Conservation (phyloP, 1,284 basidiomycete genomes). For the Ganoderma lingzhi region DNA sequence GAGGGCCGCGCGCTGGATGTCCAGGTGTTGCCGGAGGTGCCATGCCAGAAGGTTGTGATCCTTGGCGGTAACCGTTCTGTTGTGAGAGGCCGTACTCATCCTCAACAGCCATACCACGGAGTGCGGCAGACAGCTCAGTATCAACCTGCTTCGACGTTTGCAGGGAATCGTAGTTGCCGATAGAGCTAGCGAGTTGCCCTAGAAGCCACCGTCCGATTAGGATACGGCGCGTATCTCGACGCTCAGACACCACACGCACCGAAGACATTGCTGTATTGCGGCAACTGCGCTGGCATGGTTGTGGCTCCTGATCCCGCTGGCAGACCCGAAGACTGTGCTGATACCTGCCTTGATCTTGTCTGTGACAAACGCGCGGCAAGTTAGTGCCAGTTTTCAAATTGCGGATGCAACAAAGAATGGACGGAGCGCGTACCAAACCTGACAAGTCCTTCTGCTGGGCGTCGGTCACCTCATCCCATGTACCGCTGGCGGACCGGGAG, state of each 20-base stretch:
- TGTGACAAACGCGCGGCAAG: constrained; percentile 38
- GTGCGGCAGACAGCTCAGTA: constrained; percentile 61
- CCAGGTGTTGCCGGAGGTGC: constrained; percentile 19
- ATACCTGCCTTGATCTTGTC: constrained; percentile 58
- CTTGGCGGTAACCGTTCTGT: constrained; percentile 39
- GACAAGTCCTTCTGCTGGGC: constrained; percentile 58
- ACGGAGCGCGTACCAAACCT: constrained; percentile 45
- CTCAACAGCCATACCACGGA: constrained; percentile 75
- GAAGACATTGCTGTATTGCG: constrained; percentile 56
- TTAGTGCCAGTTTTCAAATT: constrained; percentile 39
- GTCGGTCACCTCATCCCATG: constrained; percentile 67
- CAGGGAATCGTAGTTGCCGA: constrained; percentile 49
- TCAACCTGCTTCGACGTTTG: constrained; percentile 52
- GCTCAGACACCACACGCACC: constrained; percentile 35
- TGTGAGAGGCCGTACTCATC: constrained; percentile 55
- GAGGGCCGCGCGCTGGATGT: constrained; percentile 47
- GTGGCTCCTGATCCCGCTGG: constrained; percentile 33
- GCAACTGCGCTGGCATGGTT: constrained; percentile 56
- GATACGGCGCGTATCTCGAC: constrained; percentile 32
- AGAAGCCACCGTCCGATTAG: constrained; percentile 34
- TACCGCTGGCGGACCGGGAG: constrained; percentile 58
- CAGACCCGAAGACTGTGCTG: constrained; percentile 45
- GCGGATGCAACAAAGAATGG: background rate
- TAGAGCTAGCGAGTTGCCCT: constrained; percentile 37
- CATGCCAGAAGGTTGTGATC: constrained; percentile 28